Base-by-base conservation (phyloP, 164 flowering plant species). In the Nymphaea colorata region DNA sequence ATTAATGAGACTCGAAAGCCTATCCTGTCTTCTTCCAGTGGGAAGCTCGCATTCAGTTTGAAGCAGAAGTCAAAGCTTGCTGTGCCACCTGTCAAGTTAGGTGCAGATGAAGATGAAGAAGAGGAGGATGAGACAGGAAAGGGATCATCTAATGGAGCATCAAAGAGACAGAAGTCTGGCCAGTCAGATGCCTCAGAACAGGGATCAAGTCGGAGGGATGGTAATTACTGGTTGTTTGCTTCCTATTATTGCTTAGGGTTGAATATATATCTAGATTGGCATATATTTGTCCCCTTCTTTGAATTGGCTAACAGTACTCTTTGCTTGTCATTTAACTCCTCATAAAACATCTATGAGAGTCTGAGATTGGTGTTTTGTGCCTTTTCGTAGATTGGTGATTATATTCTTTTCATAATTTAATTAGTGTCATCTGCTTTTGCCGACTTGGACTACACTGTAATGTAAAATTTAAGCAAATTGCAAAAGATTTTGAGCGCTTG, bases 31-130 rank as follows among this genome's bases (percentile, higher is more conserved):
- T 10, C 11, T 61, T 78, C 96, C 3, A 73, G 83, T 70, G 97
- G 98, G 5, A 95, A 95, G 75, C 90, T 95, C 69, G 99, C 99
- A 15, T 95, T 95, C 80, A 95, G 99, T 76, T 85, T 95, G 89
- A 95, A 88, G 79, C 96, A 86, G 73, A 94, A 90, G 76, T 92
- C 99, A 43, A 95, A 88, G 78, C 82, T 87, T 72, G 88, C 80
- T 59, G 84, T 86, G 25, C 84, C 96, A 45, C 74, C 92, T 61
- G 83, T 91, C 61, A 88, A 85, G 78, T 75, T 92, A 51, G 92
- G 80, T 70, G 96, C 75, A 53, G 99, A 94, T 77, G 96, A 88
- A 72, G 98, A 86, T 72, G 97, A 86, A 66, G 90, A 84, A 66
- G 92, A 81, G 41, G 64, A 10, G 4, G 65, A 67, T 41, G 81